These are phyloP conservation scores for Lodderomyces theae DNA, from an alignment of 1,139 yeast genomes.

Conservation along the genomic window DNA sequence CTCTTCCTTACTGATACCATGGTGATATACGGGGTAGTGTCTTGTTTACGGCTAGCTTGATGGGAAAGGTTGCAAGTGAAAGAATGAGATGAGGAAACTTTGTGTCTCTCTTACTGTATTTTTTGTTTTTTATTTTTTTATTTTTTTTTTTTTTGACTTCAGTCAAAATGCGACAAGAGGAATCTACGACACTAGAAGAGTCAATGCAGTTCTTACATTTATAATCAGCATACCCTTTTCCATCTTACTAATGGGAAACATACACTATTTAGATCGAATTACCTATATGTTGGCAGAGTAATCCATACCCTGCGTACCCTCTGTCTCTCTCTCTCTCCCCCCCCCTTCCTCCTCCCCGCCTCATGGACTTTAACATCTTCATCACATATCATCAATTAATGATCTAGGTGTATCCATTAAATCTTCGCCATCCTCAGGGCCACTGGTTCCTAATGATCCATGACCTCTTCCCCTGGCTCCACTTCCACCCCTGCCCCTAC, in stretches of 20 bases:
- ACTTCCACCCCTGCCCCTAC: constrained; percentile 9
- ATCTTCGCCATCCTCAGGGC: constrained; percentile 3
- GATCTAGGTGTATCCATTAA: too few relatives aligned
- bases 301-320: too few relatives aligned
- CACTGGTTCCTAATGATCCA: constrained; percentile 7
- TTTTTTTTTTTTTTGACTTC: not conserved
- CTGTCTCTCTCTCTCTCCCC: not conserved
- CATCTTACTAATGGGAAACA: too few relatives aligned
- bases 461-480: constrained; percentile 10
- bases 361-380: too few relatives aligned
- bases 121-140: not conserved
- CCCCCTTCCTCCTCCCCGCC: too few relatives aligned
- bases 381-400: too few relatives aligned
- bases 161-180: not conserved
- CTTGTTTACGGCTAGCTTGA: too few relatives aligned
- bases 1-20: constrained; percentile 87
- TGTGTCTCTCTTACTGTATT: not conserved
- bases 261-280: too few relatives aligned
- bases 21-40: not conserved
- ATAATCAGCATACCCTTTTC: too few relatives aligned
- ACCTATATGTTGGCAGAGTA: too few relatives aligned
- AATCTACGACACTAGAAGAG: too few relatives aligned
- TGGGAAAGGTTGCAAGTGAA: constrained; percentile 1
- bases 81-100: not conserved
- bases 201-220: too few relatives aligned